These are phyloP conservation scores for Lactarius tabidus DNA, from an alignment of 768 basidiomycete genomes.

Conservation along the genomic window DNA sequence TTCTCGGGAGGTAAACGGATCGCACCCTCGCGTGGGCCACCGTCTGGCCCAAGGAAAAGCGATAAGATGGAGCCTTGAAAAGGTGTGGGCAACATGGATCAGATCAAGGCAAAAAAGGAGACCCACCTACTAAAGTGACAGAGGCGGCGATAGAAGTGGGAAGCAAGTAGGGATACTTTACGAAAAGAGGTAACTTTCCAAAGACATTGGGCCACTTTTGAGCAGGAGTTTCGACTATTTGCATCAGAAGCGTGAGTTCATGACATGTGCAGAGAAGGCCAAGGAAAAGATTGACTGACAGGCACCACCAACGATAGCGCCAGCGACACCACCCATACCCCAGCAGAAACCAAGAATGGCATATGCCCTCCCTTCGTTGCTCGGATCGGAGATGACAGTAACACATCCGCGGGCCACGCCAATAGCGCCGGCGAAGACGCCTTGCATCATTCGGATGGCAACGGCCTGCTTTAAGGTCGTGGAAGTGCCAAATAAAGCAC, in stretches of 20 bases:
- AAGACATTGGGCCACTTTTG: slow-evolving; percentile 83
- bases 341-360: slow-evolving; percentile 92
- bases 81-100: background rate
- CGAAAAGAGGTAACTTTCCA: slow-evolving; percentile 59
- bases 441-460: slow-evolving; percentile 81
- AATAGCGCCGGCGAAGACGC: slow-evolving; percentile 89
- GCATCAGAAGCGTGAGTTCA: slow-evolving; percentile 22
- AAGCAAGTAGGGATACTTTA: slow-evolving; percentile 83
- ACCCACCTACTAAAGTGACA: slow-evolving; percentile 67
- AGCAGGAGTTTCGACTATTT: slow-evolving; percentile 73
- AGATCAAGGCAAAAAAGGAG: no score
- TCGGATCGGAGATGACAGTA: slow-evolving; percentile 80
- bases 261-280: background rate
- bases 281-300: slow-evolving; percentile 45
- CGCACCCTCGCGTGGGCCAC: slow-evolving; percentile 80
- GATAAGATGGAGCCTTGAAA: slow-evolving; percentile 74
- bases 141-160: slow-evolving; percentile 76
- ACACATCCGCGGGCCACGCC: slow-evolving; percentile 92
- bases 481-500: slow-evolving; percentile 73
- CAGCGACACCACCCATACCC: slow-evolving; percentile 94
- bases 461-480: slow-evolving; percentile 77
- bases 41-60: slow-evolving; percentile 87
- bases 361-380: slow-evolving; percentile 93
- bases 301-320: slow-evolving; percentile 79
- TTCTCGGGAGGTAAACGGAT: slow-evolving; percentile 86